Evolutionary conservation across 2,329 filamentous ascomycete species (phyloP), one percentile per base, ranked within the genome.

Genomic region (Huntiella omanensis): DNA sequence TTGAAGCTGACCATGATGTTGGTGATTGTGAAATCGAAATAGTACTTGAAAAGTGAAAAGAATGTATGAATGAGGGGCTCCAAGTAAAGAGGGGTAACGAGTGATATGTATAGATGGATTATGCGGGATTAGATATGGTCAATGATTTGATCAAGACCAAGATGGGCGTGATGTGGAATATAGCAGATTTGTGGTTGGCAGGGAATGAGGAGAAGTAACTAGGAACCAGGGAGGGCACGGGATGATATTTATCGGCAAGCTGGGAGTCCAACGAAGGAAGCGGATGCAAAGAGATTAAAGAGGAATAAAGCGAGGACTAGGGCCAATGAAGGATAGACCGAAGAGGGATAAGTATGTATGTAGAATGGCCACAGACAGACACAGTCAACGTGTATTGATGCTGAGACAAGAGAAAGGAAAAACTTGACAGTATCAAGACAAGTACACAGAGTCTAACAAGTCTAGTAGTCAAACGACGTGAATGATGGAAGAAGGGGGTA

Each of bases 1-100:
- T 52, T 54, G 42, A 54, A 45, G 40, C 46, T 49, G 40, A 52
- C 53, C 52, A 53, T 54, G 38, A 43, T 48, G 43, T 32, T 28
- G 8, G 10, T n/a, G 15, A 22, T 13, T 41, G 17, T 6, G 40
- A 17, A 19, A 12, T 40, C n/a, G n/a, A 3, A 3, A 6, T 15
- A 37, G n/a, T 22, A 17, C 17, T 45, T 12, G 7, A 17, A 17
- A 43, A n/a, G 11, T 22, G 28, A 35, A 28, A 28, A 28, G 22
- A 28, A 32, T 16, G 28, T 41, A 28, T 41, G 40, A 41, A 41
- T 28, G 19, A 41, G 40, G 40, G 40, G 13, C 40, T 28, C 28
- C 28, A 15, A 6, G 33, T 28, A 41, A 41, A 13, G 19, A 19
- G 19, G 40, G 40, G 28, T 28, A n/a, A 19, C n/a, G 19, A 8